Conservation (phyloP, 495 filamentous ascomycete genomes). For the Talaromyces proteolyticus region DNA sequence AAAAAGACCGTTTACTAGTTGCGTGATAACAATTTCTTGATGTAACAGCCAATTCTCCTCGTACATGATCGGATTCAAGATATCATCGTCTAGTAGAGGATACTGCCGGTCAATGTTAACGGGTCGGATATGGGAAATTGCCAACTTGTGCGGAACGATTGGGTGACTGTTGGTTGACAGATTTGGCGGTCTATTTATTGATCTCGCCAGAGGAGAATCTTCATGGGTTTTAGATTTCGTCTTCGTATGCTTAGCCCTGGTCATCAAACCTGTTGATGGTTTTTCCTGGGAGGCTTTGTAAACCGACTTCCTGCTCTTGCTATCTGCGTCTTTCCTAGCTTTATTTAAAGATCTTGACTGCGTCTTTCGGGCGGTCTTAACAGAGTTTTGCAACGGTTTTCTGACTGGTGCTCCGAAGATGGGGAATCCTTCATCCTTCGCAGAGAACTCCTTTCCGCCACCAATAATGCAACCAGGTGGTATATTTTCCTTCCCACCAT, state of each 20-base stretch:
- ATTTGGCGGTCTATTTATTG: neutral
- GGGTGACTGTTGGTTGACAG: neutral
- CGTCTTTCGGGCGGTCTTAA: neutral
- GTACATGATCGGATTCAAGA: constrained; percentile 52
- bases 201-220: neutral
- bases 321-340: neutral
- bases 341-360: neutral
- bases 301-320: neutral
- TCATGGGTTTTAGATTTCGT: neutral
- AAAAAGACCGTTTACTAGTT: constrained; percentile 54
- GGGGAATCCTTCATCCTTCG: constrained; percentile 7
- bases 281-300: neutral
- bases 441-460: constrained; percentile 6
- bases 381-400: neutral
- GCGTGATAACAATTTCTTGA: constrained; percentile 56
- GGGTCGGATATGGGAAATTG: neutral
- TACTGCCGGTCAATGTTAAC: constrained; percentile 30
- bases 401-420: constrained; percentile 4
- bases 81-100: constrained; percentile 48
- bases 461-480: constrained; percentile 27
- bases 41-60: constrained; percentile 61
- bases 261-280: neutral
- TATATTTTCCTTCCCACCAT: constrained; percentile 44
- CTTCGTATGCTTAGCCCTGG: neutral
- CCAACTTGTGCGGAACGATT: neutral